Conservation (phyloP, 805 yeast genomes). For the Lipomyces orientalis region DNA sequence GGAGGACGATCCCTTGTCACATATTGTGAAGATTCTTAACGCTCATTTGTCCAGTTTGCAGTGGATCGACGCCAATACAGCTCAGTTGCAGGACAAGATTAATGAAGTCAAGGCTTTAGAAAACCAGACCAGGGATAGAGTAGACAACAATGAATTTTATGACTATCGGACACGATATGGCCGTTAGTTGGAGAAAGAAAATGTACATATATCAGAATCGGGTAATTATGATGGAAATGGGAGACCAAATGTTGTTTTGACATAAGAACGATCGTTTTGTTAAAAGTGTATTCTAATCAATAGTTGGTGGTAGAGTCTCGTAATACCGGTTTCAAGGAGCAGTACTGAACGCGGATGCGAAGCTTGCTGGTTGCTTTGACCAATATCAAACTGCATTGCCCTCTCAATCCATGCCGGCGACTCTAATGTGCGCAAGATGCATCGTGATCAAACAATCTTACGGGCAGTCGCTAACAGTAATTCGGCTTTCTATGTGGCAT, state of each 20-base stretch:
- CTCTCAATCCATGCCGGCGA: too few relatives aligned
- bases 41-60: slow-evolving; percentile 88
- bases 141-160: slow-evolving; percentile 7
- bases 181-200: background rate
- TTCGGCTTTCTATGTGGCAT: too few relatives aligned
- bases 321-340: too few relatives aligned
- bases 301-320: too few relatives aligned
- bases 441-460: too few relatives aligned
- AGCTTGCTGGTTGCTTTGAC: too few relatives aligned
- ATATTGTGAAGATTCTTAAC: slow-evolving; percentile 77
- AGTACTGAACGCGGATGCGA: too few relatives aligned
- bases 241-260: background rate
- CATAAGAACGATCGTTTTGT: background rate
- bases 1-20: slow-evolving; percentile 52
- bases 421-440: too few relatives aligned
- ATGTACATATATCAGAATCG: background rate
- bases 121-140: slow-evolving; percentile 20
- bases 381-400: too few relatives aligned
- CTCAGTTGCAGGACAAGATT: slow-evolving; percentile 68
- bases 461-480: too few relatives aligned
- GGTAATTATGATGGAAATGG: background rate
- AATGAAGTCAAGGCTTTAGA: slow-evolving; percentile 45
- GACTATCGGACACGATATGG: slow-evolving; percentile 9
- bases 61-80: slow-evolving; percentile 80
- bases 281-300: too few relatives aligned